A percentile compares a stretch with the other conserved stretches of the same genome.
phyloP scores from a whole-genome alignment of 345 rosid genomes.

The Boechera stricta region DNA sequence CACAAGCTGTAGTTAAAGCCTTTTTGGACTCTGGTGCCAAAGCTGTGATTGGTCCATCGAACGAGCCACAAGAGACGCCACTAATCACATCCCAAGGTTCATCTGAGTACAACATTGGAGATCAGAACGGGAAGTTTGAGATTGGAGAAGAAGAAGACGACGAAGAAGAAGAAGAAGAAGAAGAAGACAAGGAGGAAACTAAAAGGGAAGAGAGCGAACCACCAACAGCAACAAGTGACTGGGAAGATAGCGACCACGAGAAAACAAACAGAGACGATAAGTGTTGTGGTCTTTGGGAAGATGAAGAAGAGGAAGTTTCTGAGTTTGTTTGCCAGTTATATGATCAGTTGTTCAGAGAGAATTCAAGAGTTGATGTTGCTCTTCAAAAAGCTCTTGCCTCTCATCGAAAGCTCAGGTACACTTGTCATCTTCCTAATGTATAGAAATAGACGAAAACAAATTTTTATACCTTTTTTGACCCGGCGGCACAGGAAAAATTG shows the following conservation, averaged over 20 bases:
- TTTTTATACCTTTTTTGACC: slow-evolving; percentile 37
- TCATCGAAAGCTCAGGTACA: slow-evolving; percentile 69
- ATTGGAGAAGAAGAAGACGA: slow-evolving; percentile 92
- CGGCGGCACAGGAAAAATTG: neutral
- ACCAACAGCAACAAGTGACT: slow-evolving; percentile 75
- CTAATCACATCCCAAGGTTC: slow-evolving; percentile 54
- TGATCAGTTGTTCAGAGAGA: slow-evolving; percentile 71
- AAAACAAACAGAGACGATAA: slow-evolving; percentile 40
- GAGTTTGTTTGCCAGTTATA: slow-evolving; percentile 74
- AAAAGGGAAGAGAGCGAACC: slow-evolving; percentile 73
- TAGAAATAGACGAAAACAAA: neutral
- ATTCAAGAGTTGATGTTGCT: slow-evolving; percentile 71
- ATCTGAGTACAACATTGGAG: slow-evolving; percentile 56
- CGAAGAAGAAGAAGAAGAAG: slow-evolving; percentile 53
- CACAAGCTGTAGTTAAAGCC: slow-evolving; percentile 54
- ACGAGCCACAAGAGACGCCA: slow-evolving; percentile 69
- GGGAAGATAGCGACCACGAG: slow-evolving; percentile 93
- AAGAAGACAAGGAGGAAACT: slow-evolving; percentile 51
- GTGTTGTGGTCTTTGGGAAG: slow-evolving; percentile 67
- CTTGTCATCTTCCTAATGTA: slow-evolving; percentile 77
- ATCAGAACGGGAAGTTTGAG: slow-evolving; percentile 77
- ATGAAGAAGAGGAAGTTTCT: slow-evolving; percentile 74
- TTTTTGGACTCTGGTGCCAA: slow-evolving; percentile 87
- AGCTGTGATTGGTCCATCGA: slow-evolving; percentile 75
- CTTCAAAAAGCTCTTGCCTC: slow-evolving; percentile 72